Evolutionary conservation across 2,329 filamentous ascomycete species (phyloP), one percentile per base, ranked within the genome.

Genomic region (Clonostachys rosea): DNA sequence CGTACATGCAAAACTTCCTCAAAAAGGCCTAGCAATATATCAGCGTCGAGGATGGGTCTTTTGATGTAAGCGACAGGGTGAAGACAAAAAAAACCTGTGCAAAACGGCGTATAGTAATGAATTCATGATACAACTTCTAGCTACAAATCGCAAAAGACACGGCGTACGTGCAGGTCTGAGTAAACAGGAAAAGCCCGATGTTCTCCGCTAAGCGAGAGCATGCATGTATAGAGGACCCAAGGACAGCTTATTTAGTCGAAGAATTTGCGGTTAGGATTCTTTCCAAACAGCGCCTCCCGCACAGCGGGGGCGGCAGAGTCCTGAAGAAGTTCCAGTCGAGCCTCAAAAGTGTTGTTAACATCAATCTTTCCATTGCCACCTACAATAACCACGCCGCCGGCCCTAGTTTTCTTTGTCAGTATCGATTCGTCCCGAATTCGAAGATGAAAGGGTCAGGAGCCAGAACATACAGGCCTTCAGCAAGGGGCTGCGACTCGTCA

Each of bases 341-440:
- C 88, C 66, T 97, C 94, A 57, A 97, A 88, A 47, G 94, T 97
- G 76, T 99, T 97, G 81, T 96, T 91, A 69, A 99, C 92, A 61
- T 96, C 91, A 65, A 99, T 97, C 79, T 92, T 96, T 65, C 94
- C 94, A 54, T 78, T 78, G 56, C 87, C 86, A 54, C 91, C 90
- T 47, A 95, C 71, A 54, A 99, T 83, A 49, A 81, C 67, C 49
- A 95, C 78, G 59, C 94, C 94, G 50, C 94, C 94, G 50, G 91
- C 79, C 60, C 94, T 97, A 56, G 16, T 18, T 33, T 5, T 40
- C 36, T 6, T 35, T 35, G 41, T 43, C 12, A 36, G 30, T 14
- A n/a, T 30, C 24, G 10, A 30, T 30, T 30, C 9, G 24, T 30
- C 24, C 9, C 24, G 16, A 30, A 11, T 44, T 41, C 8, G 10